A percentile compares a stretch with the other conserved stretches of the same genome.
phyloP scores from a whole-genome alignment of 306 rosid genomes.

The Canavalia ensiformis region DNA sequence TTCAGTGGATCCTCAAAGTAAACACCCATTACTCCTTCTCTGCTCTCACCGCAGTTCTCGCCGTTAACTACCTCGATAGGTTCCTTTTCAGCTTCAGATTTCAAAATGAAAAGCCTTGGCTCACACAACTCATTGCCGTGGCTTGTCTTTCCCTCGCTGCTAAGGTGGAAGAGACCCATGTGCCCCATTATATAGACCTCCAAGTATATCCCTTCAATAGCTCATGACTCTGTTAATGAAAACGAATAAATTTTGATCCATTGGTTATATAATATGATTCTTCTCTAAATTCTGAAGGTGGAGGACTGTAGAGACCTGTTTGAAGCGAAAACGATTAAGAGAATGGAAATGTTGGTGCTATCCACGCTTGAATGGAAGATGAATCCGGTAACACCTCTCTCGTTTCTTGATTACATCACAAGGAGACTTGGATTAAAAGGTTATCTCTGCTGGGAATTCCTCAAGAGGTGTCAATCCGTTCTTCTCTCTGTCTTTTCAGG shows the following conservation, averaged over 20 bases:
- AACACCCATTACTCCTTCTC: constrained; percentile 65
- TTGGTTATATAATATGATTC: not conserved
- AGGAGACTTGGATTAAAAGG: constrained; percentile 79
- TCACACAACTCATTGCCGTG: constrained; percentile 77
- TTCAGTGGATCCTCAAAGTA: constrained; percentile 78
- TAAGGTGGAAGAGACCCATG: constrained; percentile 85
- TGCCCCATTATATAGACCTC: constrained; percentile 71
- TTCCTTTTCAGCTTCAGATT: constrained; percentile 60
- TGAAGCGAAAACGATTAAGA: constrained; percentile 74
- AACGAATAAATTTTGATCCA: not conserved
- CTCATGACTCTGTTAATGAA: not conserved
- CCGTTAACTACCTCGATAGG: constrained; percentile 80
- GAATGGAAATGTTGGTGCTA: constrained; percentile 90
- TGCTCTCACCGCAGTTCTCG: constrained; percentile 75
- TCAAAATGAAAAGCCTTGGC: constrained; percentile 76
- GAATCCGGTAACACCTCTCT: constrained; percentile 84
- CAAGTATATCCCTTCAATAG: constrained; percentile 59
- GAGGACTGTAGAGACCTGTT: constrained; percentile 67
- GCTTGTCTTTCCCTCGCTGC: constrained; percentile 86
- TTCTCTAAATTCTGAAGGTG: constrained; percentile 54
- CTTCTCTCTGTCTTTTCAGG: constrained; percentile 72
- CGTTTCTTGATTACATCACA: constrained; percentile 74
- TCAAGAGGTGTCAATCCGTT: constrained; percentile 65
- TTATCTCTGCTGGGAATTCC: constrained; percentile 72
- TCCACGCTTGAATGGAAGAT: constrained; percentile 86